Base-by-base conservation (phyloP, 2,329 filamentous ascomycete species). In the Microdochium bolleyi region DNA sequence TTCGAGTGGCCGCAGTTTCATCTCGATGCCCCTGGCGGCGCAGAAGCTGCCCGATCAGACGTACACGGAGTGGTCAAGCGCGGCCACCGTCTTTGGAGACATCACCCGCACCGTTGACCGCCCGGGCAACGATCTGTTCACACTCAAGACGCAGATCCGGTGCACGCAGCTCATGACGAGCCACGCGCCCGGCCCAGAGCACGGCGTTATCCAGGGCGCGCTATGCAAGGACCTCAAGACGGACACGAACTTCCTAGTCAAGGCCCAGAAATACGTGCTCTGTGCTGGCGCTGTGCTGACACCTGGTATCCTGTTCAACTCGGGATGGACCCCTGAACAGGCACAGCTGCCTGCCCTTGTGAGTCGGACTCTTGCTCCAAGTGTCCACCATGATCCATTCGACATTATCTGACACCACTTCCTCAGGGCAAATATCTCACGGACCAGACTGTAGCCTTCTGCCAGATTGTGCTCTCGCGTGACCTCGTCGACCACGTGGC, bases 281-380 rank as follows among this genome's bases (percentile, higher is more conserved):
- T 64, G 62, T 27, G 63, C 54, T 21, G 63, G 62, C 2, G 55
- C 61, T 7, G 52, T 60, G 3, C 54, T 63, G 9, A 64, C 62
- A 2, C 57, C 61, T 13, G 62, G 62, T 13, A 62, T 64, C 24
- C 38, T 61, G 25, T 55, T 50, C 49, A 57, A 57, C 34, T 58
- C 57, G 5, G 37, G 37, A 5, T 41, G 5, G 46, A 48, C 50
- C 22, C 38, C 22, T 51, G 52, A 11, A 55, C 14, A 37, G 16
- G n/a, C 51, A 8, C 48, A 38, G 2, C 53, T 54, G 10, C 58
- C 57, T 1, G 54, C 54, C 5, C 48, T 55, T n/a, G 48, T 57
- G 46, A 30, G 27, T 30, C n/a, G n/a, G n/a, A n/a, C n/a, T n/a
- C n/a, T n/a, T n/a, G n/a, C n/a, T n/a, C n/a, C n/a, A 11, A 30